phyloP scores from a whole-genome alignment of 1,284 basidiomycete genomes.

The Ceratobasidium sp. region DNA sequence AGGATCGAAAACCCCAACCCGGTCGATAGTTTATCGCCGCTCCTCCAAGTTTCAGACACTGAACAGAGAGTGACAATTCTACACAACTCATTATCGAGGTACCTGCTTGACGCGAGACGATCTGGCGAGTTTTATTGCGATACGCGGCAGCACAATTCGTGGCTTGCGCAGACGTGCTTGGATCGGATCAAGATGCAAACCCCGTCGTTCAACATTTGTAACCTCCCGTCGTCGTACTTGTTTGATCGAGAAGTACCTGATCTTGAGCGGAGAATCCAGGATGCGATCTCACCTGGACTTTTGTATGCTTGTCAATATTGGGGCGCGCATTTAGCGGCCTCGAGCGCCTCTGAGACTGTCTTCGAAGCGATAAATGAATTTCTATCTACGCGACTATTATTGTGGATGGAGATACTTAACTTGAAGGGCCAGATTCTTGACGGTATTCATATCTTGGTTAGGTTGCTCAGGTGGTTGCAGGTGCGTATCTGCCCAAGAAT shows the following conservation, averaged over 20 bases:
- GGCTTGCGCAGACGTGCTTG: conserved; percentile 14
- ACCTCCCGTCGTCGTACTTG: conserved; percentile 10
- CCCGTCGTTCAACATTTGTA: conserved; percentile 21
- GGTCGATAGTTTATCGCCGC: neutral
- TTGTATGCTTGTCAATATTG: conserved; percentile 30
- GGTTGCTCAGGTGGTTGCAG: neutral
- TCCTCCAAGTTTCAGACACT: neutral
- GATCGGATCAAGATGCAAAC: neutral
- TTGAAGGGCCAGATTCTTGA: neutral
- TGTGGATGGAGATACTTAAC: conserved; percentile 30
- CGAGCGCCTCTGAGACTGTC: neutral
- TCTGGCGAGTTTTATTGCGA: conserved; percentile 15
- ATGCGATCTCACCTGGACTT: neutral
- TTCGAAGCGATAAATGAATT: neutral
- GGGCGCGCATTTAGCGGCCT: neutral
- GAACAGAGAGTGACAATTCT: neutral
- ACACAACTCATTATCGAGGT: conserved; percentile 38
- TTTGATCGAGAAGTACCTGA: conserved; percentile 12
- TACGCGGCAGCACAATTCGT: neutral
- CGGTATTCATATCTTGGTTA: neutral
- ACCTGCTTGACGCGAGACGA: conserved; percentile 15
- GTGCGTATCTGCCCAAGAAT: neutral
- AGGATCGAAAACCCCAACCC: neutral
- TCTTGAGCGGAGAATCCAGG: conserved; percentile 3
- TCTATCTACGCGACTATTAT: neutral